phyloP scores from a whole-genome alignment of 129 eudicot species.

The Centaurea solstitialis region DNA sequence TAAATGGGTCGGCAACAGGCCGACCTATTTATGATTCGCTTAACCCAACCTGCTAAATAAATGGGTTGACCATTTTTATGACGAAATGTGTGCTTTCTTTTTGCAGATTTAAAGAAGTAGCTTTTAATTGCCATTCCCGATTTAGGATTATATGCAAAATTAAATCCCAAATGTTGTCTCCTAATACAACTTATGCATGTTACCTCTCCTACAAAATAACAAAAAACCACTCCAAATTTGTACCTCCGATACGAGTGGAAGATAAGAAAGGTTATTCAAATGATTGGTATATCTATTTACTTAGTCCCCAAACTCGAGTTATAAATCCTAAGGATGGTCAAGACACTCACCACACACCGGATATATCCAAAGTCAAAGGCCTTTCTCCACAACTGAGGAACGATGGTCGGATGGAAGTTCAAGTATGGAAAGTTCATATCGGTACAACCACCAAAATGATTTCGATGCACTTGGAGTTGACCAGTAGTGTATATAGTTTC shows the following conservation, averaged over 20 bases:
- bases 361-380: neutral
- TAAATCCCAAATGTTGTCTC: neutral
- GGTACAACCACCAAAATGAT: neutral
- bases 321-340: neutral
- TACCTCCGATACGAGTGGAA: neutral
- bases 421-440: neutral
- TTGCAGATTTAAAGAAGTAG: neutral
- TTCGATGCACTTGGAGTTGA: neutral
- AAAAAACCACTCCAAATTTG: neutral
- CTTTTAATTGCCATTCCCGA: neutral
- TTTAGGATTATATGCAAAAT: neutral
- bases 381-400: too few species aligned
- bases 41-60: too few species aligned
- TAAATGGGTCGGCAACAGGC: too few species aligned
- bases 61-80: too few species aligned
- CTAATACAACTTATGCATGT: neutral
- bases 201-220: neutral
- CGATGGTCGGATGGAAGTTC: neutral
- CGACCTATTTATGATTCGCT: too few species aligned
- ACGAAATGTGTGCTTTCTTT: neutral
- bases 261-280: too few species aligned
- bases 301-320: neutral
- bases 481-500: neutral
- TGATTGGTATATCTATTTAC: too few species aligned
- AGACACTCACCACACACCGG: neutral